Base-by-base conservation (phyloP, 176 grass and related monocot species). In the Stipa capillata region DNA sequence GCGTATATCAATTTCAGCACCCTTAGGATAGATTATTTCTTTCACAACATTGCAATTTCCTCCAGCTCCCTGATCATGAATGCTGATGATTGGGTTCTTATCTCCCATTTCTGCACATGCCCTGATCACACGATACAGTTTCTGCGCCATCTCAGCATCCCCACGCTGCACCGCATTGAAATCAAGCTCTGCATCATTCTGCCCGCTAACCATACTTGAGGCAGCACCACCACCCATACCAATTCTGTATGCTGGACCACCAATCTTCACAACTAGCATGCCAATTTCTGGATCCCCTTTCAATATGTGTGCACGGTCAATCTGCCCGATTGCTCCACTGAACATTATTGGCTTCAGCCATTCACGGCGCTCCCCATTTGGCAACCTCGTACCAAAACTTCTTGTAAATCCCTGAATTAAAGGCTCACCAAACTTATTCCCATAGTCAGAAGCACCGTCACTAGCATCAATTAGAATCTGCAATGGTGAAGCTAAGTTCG, bases 321-420 rank as follows among this genome's bases (percentile, higher is more conserved):
- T 94, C 47, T 94, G 87, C 7, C 94, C 91, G 31, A 97, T 97
- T 67, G 89, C 94, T 71, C 70, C 94, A 87, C 91, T 97, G 63
- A 97, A 97, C 94, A 97, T 97, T 76, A 97, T 97, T 31, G 94
- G 94, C 59, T 97, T 97, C 64, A 97, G 61, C 94, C 94, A 97
- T 71, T 94, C 94, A 56, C 91, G 89, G 4, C 94, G 82, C 15
- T 79, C 76, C 32, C 76, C 91, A 40, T 79, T 89, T 65, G 84
- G 89, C 45, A 93, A 84, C 70, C 94, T 93, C 80, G 86, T 90
- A 6, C 94, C 94, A 59, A 94, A 94, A 48, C 44, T 97, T 79
- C 94, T 90, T 29, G 83, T 97, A 56, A 68, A 97, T 37, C 94
- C 94, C 67, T 92, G 91, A 88, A 97, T 97, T 79, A 94, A 27